Evolutionary conservation across 345 rosid species (phyloP).

Genomic region (Corymbia maculata): DNA sequence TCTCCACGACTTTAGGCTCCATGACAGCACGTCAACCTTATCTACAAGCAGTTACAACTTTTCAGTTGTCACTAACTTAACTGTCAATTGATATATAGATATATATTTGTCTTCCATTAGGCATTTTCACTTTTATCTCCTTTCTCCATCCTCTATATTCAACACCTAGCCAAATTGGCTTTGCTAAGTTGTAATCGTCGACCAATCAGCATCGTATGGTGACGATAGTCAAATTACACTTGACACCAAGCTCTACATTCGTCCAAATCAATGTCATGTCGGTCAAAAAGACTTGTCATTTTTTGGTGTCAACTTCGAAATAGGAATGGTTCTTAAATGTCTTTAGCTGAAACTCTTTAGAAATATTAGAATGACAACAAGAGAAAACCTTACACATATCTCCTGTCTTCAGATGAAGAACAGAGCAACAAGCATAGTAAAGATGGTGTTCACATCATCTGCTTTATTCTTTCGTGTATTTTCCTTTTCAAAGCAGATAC

Average conservation of each 20-base stretch:
- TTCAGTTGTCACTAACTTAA: background rate
- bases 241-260: background rate
- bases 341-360: background rate
- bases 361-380: background rate
- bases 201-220: background rate
- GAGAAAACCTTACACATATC: background rate
- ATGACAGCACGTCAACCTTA: accelerated
- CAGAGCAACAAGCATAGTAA: background rate
- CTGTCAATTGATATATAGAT: no score
- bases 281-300: no score
- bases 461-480: background rate
- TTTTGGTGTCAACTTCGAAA: background rate
- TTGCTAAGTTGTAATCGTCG: background rate
- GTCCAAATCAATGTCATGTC: background rate
- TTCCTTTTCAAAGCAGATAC: background rate
- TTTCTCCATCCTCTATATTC: background rate
- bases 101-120: background rate
- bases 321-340: background rate
- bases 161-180: accelerated
- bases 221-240: background rate
- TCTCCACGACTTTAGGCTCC: background rate
- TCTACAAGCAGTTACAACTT: background rate
- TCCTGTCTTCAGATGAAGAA: background rate
- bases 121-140: background rate
- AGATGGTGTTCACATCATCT: background rate